phyloP scores from a whole-genome alignment of 2,329 filamentous ascomycete species.

The Fusarium setosum region DNA sequence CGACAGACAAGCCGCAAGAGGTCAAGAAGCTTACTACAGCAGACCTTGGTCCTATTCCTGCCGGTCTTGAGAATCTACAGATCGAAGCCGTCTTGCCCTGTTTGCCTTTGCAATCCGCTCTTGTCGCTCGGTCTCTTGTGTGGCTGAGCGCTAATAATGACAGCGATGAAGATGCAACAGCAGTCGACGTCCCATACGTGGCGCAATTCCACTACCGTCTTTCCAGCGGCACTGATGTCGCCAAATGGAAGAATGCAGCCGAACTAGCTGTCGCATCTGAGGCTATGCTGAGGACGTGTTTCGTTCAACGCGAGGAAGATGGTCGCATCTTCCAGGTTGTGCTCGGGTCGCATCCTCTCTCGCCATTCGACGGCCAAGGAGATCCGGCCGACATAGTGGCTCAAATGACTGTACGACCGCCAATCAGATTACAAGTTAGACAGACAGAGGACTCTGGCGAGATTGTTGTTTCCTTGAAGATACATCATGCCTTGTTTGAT shows the following conservation, averaged over 20 bases:
- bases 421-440: neutral
- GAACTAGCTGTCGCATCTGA: slow-evolving; percentile 8
- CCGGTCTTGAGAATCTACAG: neutral
- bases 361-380: neutral
- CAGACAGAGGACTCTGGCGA: fast-evolving
- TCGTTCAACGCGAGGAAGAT: slow-evolving; percentile 23
- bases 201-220: slow-evolving; percentile 22
- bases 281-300: slow-evolving; percentile 18
- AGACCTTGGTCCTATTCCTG: neutral
- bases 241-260: neutral
- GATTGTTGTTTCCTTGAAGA: neutral
- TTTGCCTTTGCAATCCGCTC: slow-evolving; percentile 20
- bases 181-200: slow-evolving; percentile 14
- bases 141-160: neutral
- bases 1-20: neutral
- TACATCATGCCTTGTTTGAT: slow-evolving; percentile 22
- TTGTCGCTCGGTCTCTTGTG: slow-evolving; percentile 9
- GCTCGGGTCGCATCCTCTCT: neutral
- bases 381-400: neutral
- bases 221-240: neutral
- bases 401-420: slow-evolving; percentile 6
- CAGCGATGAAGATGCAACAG: neutral
- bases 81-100: slow-evolving; percentile 17
- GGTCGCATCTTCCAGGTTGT: slow-evolving; percentile 17
- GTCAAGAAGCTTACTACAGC: too few species aligned